phyloP scores from a whole-genome alignment of 441 rosid genomes.

The Theobroma grandiflorum region DNA sequence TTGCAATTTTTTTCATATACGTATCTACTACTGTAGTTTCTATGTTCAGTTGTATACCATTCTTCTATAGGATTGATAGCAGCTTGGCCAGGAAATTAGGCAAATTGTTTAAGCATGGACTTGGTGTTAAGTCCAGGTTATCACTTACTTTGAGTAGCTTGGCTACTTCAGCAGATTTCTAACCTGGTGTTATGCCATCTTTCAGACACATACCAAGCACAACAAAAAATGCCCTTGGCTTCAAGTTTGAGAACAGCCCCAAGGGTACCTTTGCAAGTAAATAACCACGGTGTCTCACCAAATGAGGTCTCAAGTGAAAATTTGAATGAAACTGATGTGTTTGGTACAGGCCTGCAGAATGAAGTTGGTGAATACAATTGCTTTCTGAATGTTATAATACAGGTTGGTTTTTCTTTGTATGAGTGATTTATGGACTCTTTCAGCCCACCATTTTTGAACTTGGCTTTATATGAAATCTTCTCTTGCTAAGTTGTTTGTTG shows the following conservation, averaged over 20 bases:
- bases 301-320: slow-evolving; percentile 42
- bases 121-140: not conserved
- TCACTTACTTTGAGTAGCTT: not conserved
- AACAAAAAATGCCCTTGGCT: slow-evolving; percentile 45
- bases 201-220: slow-evolving; percentile 73
- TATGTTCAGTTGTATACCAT: slow-evolving; percentile 2
- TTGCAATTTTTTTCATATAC: not conserved
- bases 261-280: slow-evolving; percentile 41
- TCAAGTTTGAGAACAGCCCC: slow-evolving; percentile 46
- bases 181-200: slow-evolving; percentile 36
- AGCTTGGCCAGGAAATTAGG: not conserved
- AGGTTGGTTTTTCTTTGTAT: slow-evolving; percentile 49
- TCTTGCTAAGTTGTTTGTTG: slow-evolving; percentile 22
- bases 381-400: slow-evolving; percentile 96
- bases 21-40: not conserved
- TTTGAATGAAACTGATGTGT: slow-evolving; percentile 46
- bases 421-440: slow-evolving; percentile 3
- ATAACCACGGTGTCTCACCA: slow-evolving; percentile 39
- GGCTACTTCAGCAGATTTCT: slow-evolving; percentile 19
- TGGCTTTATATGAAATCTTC: slow-evolving; percentile 17
- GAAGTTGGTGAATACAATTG: slow-evolving; percentile 98
- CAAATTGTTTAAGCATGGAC: not conserved
- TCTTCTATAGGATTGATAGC: not conserved
- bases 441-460: not conserved
- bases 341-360: slow-evolving; percentile 91